Evolutionary conservation across 2,329 filamentous ascomycete species (phyloP).

Genomic region (Knoxdaviesia proteae): DNA sequence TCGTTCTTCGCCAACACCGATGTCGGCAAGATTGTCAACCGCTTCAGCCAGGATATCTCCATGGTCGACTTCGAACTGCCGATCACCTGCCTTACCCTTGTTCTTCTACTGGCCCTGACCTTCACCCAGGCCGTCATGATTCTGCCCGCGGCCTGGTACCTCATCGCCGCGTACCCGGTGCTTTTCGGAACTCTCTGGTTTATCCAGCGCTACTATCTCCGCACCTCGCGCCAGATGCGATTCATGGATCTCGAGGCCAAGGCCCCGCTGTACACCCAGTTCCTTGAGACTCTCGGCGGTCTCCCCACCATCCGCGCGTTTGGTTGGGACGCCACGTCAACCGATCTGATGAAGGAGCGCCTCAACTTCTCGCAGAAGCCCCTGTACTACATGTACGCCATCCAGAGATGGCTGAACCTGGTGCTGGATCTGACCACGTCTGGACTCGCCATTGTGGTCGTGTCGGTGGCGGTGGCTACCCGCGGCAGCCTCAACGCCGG

Average conservation of each 20-base stretch:
- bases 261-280: conserved; percentile 32
- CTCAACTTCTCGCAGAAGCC: conserved; percentile 34
- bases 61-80: conserved; percentile 20
- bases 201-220: conserved; percentile 35
- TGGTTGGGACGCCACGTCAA: conserved; percentile 19
- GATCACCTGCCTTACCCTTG: conserved; percentile 12
- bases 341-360: conserved; percentile 11
- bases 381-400: conserved; percentile 32
- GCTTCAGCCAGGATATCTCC: conserved; percentile 24
- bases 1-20: conserved; percentile 21
- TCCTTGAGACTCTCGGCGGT: conserved; percentile 33
- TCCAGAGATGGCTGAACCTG: conserved; percentile 36
- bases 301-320: conserved; percentile 35
- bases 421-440: conserved; percentile 28
- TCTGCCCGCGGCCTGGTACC: conserved; percentile 18
- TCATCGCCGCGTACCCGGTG: conserved; percentile 28
- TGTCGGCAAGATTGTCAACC: conserved; percentile 18
- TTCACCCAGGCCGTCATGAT: conserved; percentile 19
- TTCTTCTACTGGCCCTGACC: neutral
- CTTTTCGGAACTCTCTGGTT: conserved; percentile 22
- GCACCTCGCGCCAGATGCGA: conserved; percentile 37
- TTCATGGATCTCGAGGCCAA: conserved; percentile 41
- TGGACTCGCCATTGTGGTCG: conserved; percentile 22
- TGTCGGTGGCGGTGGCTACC: conserved; percentile 22
- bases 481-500: conserved; percentile 15